Evolutionary conservation across 179 eudicot species (phyloP).

Genomic region (Nepenthes alata): DNA sequence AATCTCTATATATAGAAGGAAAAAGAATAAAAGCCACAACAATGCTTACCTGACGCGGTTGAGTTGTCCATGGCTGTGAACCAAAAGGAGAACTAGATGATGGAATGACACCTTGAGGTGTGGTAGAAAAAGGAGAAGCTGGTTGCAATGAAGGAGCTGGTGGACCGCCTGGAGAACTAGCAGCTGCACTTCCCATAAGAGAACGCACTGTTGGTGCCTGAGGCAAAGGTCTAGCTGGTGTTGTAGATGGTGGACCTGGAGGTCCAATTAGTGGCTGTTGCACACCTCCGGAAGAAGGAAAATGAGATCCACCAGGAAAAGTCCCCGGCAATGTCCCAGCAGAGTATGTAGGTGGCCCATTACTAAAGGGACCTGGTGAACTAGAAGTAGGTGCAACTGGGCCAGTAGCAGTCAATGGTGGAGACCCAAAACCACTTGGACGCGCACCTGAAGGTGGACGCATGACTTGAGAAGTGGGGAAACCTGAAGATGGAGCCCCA

Average conservation of each 20-base stretch:
- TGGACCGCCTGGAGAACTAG: slow-evolving; percentile 23
- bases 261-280: slow-evolving; percentile 32
- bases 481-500: slow-evolving; percentile 23
- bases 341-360: slow-evolving; percentile 54
- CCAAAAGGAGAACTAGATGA: slow-evolving; percentile 48
- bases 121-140: slow-evolving; percentile 23
- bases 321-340: slow-evolving; percentile 40
- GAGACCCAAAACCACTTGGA: slow-evolving; percentile 43
- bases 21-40: neutral
- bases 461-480: slow-evolving; percentile 19
- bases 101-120: slow-evolving; percentile 29
- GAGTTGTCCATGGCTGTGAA: slow-evolving; percentile 61
- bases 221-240: slow-evolving; percentile 31
- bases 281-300: slow-evolving; percentile 29
- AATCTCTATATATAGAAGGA: too few relatives aligned
- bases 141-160: slow-evolving; percentile 32
- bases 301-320: slow-evolving; percentile 8
- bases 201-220: slow-evolving; percentile 44
- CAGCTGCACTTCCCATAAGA: slow-evolving; percentile 28
- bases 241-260: slow-evolving; percentile 22
- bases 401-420: slow-evolving; percentile 29
- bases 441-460: slow-evolving; percentile 27
- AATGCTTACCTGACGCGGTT: slow-evolving; percentile 46
- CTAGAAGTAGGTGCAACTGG: slow-evolving; percentile 23
- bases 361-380: slow-evolving; percentile 30